phyloP scores from a whole-genome alignment of 306 rosid genomes.

The Corylus americana region DNA sequence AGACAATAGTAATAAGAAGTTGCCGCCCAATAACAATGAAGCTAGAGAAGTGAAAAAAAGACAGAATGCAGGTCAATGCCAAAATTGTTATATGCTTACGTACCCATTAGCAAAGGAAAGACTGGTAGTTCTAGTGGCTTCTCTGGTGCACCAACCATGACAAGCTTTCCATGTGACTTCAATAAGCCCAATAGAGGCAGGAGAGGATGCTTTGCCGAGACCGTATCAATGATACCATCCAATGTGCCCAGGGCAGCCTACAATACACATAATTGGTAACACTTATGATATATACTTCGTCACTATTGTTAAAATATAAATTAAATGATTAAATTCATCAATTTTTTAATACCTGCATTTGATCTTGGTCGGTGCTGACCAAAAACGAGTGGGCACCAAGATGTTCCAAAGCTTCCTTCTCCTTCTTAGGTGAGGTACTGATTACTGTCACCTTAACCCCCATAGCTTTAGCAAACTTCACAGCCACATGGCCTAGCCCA shows the following conservation, averaged over 20 bases:
- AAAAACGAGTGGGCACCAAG: constrained; percentile 26
- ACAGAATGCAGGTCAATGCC: background rate
- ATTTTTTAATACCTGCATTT: constrained; percentile 4
- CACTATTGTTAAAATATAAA: too few species aligned
- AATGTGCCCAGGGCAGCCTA: constrained; percentile 14
- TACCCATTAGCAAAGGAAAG: constrained; percentile 28
- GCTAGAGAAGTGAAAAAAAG: background rate
- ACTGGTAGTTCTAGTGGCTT: constrained; percentile 33
- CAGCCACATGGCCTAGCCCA: constrained; percentile 31
- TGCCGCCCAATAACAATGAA: background rate
- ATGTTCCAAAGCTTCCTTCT: constrained; percentile 16
- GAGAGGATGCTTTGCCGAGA: constrained; percentile 14
- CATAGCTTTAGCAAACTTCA: constrained; percentile 34
- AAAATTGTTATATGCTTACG: background rate
- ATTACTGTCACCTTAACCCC: constrained; percentile 31
- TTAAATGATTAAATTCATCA: too few species aligned
- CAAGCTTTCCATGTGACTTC: constrained; percentile 15
- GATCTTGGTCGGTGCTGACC: constrained; percentile 10
- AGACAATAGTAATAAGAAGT: background rate
- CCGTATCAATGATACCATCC: constrained; percentile 25
- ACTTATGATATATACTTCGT: too few species aligned
- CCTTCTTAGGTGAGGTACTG: constrained; percentile 23
- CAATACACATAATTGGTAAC: background rate
- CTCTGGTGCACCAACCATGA: constrained; percentile 38
- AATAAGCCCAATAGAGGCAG: background rate